Evolutionary conservation across 768 basidiomycete species (phyloP).

Genomic region (Solioccasus polychromus): DNA sequence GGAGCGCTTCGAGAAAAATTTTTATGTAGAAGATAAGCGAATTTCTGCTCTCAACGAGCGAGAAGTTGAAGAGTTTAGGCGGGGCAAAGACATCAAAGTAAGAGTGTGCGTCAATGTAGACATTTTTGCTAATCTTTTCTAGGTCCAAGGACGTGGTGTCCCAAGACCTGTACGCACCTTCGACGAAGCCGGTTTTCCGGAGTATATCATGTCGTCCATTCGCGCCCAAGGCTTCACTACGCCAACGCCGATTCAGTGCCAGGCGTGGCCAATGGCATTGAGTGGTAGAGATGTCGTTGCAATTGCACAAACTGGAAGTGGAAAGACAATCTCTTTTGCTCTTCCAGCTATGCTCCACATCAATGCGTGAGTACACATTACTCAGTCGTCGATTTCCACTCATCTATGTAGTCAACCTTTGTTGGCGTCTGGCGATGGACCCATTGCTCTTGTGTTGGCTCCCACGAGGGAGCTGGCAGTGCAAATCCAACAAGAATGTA

Average conservation of each 20-base stretch:
- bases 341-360: slow-evolving; percentile 99
- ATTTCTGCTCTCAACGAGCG: slow-evolving; percentile 74
- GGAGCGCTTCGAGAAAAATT: slow-evolving; percentile 95
- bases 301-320: slow-evolving; percentile 97
- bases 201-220: slow-evolving; percentile 93
- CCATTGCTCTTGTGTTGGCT: slow-evolving; percentile 93
- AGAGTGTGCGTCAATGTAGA: slow-evolving; percentile 4
- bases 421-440: slow-evolving; percentile 90
- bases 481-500: slow-evolving; percentile 98
- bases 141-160: slow-evolving; percentile 86
- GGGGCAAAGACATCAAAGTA: slow-evolving; percentile 84
- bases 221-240: slow-evolving; percentile 87
- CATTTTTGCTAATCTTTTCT: slow-evolving; percentile 2
- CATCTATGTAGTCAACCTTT: slow-evolving; percentile 72
- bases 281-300: slow-evolving; percentile 93
- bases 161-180: slow-evolving; percentile 90
- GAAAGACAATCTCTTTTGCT: slow-evolving; percentile 98
- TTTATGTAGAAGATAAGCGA: slow-evolving; percentile 87
- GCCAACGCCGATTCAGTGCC: slow-evolving; percentile 97
- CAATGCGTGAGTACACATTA: slow-evolving; percentile 73
- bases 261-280: slow-evolving; percentile 99
- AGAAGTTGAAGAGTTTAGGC: slow-evolving; percentile 87
- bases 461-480: slow-evolving; percentile 98
- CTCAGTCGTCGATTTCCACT: not conserved
- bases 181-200: slow-evolving; percentile 94